Evolutionary conservation across 2,329 filamentous ascomycete genomes (phyloP), one percentile per base, ranked within the genome.

Genomic region (Dactylonectria estremocensis): DNA sequence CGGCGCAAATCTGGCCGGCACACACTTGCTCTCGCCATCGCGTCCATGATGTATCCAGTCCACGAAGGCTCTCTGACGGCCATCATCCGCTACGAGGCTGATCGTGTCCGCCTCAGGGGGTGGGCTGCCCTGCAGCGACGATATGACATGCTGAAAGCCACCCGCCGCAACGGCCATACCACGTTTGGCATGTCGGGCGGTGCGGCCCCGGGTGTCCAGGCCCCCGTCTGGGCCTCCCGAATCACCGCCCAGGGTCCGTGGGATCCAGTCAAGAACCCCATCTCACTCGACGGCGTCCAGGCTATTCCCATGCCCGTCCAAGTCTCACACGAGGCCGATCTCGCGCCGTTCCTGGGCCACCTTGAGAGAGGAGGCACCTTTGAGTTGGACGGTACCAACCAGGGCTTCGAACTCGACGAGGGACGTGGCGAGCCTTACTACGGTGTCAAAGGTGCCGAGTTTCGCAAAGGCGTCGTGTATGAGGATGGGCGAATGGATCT

Each of bases 401-500:
- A 74, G 11, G 78, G 76, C 4, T 72, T 71, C 13, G 74, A 76
- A 49, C 77, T 82, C 5, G 77, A 80, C 10, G 79, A 69, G n/a
- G 80, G 79, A 16, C 73, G 75, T n/a, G 79, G 79, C 5, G 80
- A 82, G 75, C 79, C 80, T 9, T 77, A 78, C 67, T 81, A 82
- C 50, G 76, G 77, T 18, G 76, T 78, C 14, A 75, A 77, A 35
- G 80, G 77, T 5, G 76, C 77, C 45, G 81, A 82, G 72, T 83
- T 81, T 46, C 77, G 67, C 24, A 78, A 77, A 71, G 81, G 81
- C 31, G 80, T 82, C 24, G 76, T 87, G 6, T 88, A 88, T 66
- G 81, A 85, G 59, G 86, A 88, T 69, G 82, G 83, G 9, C 82
- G 86, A 13, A 83, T 89, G 77, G 86, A 88, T 71, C 81, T 88